Evolutionary conservation across 371 early-diverging fungal species (phyloP), one percentile per base, ranked within the genome.

Genomic region (Coemansia sp.): DNA sequence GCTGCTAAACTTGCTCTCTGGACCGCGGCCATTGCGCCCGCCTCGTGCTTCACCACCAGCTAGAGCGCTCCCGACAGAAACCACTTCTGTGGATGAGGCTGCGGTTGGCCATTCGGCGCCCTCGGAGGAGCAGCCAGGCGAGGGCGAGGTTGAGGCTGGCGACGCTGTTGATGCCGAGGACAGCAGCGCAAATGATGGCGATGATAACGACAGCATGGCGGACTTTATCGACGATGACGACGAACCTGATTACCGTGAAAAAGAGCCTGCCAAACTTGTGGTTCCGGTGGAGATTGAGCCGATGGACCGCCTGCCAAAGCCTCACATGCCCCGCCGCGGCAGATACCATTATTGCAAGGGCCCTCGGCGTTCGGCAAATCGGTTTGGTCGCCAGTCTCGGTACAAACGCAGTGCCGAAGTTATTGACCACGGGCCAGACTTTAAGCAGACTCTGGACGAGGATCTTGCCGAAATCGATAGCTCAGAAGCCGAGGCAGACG

Each of bases 191-290:
- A 5, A 39, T 35, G 45, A 10, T n/a, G 20, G 10, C 39, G 33
- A 30, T 9, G 57, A 57, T 43, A 42, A 49, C 39, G 69, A 68
- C 30, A 51, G 64, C 9, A 62, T 68, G 66, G 51, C 33, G 30
- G 66, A 66, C 26, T 75, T 75, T 63, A 69, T 75, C 49, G 76
- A 75, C 14, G 69, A 75, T 38, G 43, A 39, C 10, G 59, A 31
- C 11, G 52, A 40, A n/a, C 16, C 4, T 38, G 20, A n/a, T 38
- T 12, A 49, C 31, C 50, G 36, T 12, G 41, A 0, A 5, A 9
- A 8, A 41, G 10, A 12, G 38, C 14, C 33, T n/a, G 58, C 41
- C 5, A 7, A 0, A 4, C n/a, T 42, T 7, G 10, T 1, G 16
- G 41, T 14, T 1, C 55, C 20, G 10, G 10, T 30, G 30, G 47